Conservation (phyloP, 1,284 basidiomycete species). For the Cutaneotrichosporon cyanovorans region DNA sequence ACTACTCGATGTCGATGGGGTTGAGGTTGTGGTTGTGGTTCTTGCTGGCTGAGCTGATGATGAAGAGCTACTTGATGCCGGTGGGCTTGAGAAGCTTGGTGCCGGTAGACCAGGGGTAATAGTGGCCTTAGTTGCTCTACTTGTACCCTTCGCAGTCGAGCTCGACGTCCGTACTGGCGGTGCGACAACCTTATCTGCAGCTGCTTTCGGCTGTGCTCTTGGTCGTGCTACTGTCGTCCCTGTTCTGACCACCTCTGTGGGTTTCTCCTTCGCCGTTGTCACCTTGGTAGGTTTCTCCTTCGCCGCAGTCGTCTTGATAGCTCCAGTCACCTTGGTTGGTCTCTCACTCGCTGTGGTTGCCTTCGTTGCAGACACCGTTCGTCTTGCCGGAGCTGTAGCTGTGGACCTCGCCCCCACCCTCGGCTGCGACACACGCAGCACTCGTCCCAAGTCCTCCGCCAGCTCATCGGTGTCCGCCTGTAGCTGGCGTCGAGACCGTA, state of each 20-base stretch:
- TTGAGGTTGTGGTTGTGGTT: not conserved
- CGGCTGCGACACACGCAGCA: constrained; percentile 24
- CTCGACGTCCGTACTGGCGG: not conserved
- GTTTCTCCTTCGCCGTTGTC: too few relatives aligned
- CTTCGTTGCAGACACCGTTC: not conserved
- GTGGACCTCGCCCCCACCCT: not conserved
- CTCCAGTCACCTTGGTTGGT: not conserved
- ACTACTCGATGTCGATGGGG: not conserved
- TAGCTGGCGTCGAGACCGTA: not conserved
- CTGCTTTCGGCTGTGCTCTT: not conserved
- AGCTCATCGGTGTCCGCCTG: constrained; percentile 17
- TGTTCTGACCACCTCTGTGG: too few relatives aligned
- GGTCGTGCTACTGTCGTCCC: too few relatives aligned
- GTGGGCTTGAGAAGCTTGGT: too few relatives aligned
- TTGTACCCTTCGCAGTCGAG: too few relatives aligned
- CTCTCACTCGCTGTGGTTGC: not conserved
- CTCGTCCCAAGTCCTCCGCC: constrained; percentile 23
- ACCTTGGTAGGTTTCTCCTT: too few relatives aligned
- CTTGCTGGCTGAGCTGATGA: too few relatives aligned
- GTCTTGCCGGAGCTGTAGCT: not conserved
- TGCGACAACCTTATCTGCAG: not conserved
- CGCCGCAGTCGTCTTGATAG: too few relatives aligned
- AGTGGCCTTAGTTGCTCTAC: too few relatives aligned
- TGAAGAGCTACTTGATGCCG: too few relatives aligned
- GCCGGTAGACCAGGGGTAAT: too few relatives aligned